A percentile compares a stretch with the other conserved stretches of the same genome.
Evolutionary conservation across 352 stramenopile genomes (phyloP).

Genomic region (Pythium guiyangense): DNA sequence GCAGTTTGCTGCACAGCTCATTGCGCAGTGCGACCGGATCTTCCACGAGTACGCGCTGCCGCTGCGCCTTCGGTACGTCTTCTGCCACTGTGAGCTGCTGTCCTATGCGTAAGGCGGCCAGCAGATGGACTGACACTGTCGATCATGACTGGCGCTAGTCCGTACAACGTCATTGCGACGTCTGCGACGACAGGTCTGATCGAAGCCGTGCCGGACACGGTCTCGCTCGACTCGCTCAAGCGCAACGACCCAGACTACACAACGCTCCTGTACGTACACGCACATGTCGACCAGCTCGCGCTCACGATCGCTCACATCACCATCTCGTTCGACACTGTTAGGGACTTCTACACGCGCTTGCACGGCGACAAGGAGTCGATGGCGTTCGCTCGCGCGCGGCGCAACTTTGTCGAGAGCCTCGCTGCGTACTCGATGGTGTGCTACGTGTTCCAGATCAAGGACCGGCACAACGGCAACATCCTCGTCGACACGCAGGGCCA

Average conservation of each 20-base stretch:
- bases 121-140: constrained; percentile 5
- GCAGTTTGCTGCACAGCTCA: constrained; percentile 96
- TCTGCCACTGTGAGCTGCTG: background rate
- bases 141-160: constrained; percentile 24
- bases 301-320: constrained; percentile 15
- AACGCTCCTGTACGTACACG: constrained; percentile 89
- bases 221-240: constrained; percentile 97
- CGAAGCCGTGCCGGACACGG: constrained; percentile 94
- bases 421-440: constrained; percentile 97
- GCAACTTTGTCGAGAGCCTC: constrained; percentile 90
- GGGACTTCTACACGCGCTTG: constrained; percentile 91
- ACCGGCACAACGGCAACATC: constrained; percentile 97
- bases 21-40: constrained; percentile 93
- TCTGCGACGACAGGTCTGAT: constrained; percentile 93
- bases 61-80: constrained; percentile 84
- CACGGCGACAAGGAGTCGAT: constrained; percentile 84
- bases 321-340: background rate
- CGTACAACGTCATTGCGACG: constrained; percentile 97
- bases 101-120: background rate
- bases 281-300: too few relatives aligned
- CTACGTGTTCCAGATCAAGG: constrained; percentile 97
- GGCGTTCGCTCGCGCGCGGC: constrained; percentile 71
- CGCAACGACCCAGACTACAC: constrained; percentile 81
- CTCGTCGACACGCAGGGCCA: constrained; percentile 96
- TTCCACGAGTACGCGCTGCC: constrained; percentile 93